phyloP scores from a whole-genome alignment of 1,284 basidiomycete genomes.

The Wolfiporia cocos region DNA sequence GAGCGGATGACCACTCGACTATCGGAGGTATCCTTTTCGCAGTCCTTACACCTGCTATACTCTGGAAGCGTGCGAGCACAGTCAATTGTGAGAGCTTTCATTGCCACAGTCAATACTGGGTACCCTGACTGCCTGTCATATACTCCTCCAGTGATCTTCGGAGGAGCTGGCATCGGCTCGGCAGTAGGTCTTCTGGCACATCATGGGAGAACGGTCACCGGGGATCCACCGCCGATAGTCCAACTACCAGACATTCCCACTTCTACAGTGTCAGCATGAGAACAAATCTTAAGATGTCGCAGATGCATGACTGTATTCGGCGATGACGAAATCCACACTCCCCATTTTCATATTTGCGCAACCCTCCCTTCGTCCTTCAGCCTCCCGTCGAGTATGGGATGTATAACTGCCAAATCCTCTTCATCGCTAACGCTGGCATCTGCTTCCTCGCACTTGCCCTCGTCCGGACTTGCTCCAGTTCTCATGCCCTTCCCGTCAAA shows the following conservation, averaged over 20 bases:
- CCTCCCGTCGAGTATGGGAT: slow-evolving; percentile 69
- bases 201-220: slow-evolving; percentile 41
- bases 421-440: slow-evolving; percentile 26
- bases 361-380: slow-evolving; percentile 57
- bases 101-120: background rate
- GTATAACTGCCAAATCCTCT: slow-evolving; percentile 58
- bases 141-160: slow-evolving; percentile 47
- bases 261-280: slow-evolving; percentile 1
- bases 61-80: slow-evolving; percentile 58
- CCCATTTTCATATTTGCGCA: slow-evolving; percentile 13
- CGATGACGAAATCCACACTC: background rate
- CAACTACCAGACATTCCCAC: slow-evolving; percentile 24
- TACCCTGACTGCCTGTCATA: background rate
- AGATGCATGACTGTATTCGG: background rate
- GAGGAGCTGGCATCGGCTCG: slow-evolving; percentile 64
- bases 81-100: slow-evolving; percentile 43
- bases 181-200: slow-evolving; percentile 52
- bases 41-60: slow-evolving; percentile 55
- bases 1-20: slow-evolving; percentile 63
- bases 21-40: slow-evolving; percentile 60
- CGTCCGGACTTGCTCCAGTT: slow-evolving; percentile 25
- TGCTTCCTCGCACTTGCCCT: slow-evolving; percentile 25
- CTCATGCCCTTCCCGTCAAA: slow-evolving; percentile 52
- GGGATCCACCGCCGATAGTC: slow-evolving; percentile 39
- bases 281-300: background rate